Conservation (phyloP, 345 rosid genomes). For the Salix dunnii region DNA sequence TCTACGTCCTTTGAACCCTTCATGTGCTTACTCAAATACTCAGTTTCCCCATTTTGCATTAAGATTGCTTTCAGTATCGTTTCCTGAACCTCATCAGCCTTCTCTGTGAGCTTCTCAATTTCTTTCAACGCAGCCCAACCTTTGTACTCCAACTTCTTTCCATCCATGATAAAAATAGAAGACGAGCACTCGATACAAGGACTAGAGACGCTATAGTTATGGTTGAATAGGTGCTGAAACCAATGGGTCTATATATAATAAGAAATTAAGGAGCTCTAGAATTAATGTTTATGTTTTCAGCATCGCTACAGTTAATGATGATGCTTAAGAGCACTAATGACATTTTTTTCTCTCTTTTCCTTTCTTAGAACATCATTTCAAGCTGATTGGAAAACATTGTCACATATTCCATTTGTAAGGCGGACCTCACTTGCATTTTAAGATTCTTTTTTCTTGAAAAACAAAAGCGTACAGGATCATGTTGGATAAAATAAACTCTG, state of each 20-base stretch:
- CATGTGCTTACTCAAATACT: conserved; percentile 49
- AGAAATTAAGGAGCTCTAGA: neutral
- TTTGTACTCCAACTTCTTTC: conserved; percentile 53
- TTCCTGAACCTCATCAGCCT: conserved; percentile 47
- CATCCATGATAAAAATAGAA: conserved; percentile 38
- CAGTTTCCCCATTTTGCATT: conserved; percentile 40
- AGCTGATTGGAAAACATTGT: conserved; percentile 15
- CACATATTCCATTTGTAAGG: conserved; percentile 27
- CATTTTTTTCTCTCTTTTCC: no score
- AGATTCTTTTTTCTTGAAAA: conserved; percentile 10
- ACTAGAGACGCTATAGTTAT: neutral
- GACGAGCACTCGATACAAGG: neutral
- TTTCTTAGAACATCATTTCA: conserved; percentile 14
- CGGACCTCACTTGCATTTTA: conserved; percentile 24
- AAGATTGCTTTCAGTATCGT: conserved; percentile 47
- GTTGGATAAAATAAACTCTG: neutral
- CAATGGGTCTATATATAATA: conserved; percentile 27
- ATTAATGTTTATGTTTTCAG: no score
- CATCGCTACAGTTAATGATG: no score
- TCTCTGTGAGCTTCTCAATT: conserved; percentile 49
- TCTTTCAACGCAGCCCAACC: conserved; percentile 53
- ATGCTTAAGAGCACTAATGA: no score
- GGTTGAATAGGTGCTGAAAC: conserved; percentile 2
- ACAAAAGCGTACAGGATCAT: neutral
- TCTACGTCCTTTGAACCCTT: conserved; percentile 37